These are phyloP conservation scores for Aspergillus clavatus DNA, from an alignment of 2,329 filamentous ascomycete genomes.

Conservation along the genomic window DNA sequence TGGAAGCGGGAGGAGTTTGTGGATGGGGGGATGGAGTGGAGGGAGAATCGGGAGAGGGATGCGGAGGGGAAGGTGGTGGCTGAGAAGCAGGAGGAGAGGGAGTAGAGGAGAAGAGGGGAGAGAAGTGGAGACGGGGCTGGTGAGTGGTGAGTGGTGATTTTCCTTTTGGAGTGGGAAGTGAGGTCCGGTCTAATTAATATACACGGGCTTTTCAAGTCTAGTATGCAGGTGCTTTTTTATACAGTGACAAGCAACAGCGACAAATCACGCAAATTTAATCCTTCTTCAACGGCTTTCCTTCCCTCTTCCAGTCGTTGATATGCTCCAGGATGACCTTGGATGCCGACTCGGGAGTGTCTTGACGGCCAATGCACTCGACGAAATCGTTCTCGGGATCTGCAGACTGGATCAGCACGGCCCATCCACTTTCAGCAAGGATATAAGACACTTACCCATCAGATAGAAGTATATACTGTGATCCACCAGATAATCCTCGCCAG, in stretches of 20 bases:
- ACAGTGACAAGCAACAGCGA: constrained; percentile 5
- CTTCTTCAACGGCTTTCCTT: constrained; percentile 49
- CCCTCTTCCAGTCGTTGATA: constrained; percentile 69
- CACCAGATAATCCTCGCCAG: constrained; percentile 93
- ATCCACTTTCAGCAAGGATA: background rate
- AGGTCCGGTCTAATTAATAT: too few relatives aligned
- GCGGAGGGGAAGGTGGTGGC: constrained; percentile 37
- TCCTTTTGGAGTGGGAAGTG: constrained; percentile 17
- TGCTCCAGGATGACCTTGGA: constrained; percentile 81
- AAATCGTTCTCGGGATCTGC: constrained; percentile 93
- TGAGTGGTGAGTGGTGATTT: too few relatives aligned
- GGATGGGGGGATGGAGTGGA: constrained; percentile 70
- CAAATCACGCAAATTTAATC: too few relatives aligned
- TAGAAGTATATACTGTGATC: constrained; percentile 99
- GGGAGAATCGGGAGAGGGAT: constrained; percentile 75
- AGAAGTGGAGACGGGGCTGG: constrained; percentile 1
- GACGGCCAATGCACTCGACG: constrained; percentile 90
- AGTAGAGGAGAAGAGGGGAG: too few relatives aligned
- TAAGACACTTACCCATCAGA: constrained; percentile 66
- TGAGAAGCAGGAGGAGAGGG: too few relatives aligned
- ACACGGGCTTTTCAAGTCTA: too few relatives aligned
- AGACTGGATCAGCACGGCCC: constrained; percentile 3
- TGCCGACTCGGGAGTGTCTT: constrained; percentile 84
- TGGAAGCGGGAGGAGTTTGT: constrained; percentile 91
- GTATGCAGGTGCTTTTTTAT: constrained; percentile 14